phyloP scores from a whole-genome alignment of 345 rosid genomes.

The Angophora floribunda region DNA sequence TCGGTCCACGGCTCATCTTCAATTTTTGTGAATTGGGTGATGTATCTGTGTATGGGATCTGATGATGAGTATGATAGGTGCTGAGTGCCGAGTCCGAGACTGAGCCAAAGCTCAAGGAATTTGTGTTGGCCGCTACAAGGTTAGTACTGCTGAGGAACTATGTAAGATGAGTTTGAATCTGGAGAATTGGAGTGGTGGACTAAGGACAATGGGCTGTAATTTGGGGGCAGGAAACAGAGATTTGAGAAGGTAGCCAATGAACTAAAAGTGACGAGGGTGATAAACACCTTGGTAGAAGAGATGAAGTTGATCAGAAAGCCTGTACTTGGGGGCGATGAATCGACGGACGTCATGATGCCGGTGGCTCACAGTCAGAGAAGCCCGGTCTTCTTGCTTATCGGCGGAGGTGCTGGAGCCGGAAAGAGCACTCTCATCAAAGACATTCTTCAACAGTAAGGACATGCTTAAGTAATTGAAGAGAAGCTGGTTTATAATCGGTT shows the following conservation, averaged over 20 bases:
- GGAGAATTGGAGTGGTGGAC: background rate
- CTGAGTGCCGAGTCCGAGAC: conserved; percentile 45
- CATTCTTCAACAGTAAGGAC: conserved; percentile 52
- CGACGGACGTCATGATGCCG: conserved; percentile 79
- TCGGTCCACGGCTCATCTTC: background rate
- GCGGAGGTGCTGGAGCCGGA: conserved; percentile 98
- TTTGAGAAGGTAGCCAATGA: conserved; percentile 63
- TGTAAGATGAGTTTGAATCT: background rate
- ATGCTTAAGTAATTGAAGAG: background rate
- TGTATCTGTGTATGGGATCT: background rate
- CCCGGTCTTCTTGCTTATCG: conserved; percentile 87
- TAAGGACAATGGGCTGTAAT: background rate
- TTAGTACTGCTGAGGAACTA: background rate
- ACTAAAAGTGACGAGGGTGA: conserved; percentile 58
- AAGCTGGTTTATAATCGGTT: background rate
- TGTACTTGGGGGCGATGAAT: conserved; percentile 14
- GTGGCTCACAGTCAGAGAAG: conserved; percentile 60
- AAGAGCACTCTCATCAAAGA: conserved; percentile 90
- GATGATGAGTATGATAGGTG: conserved; percentile 18
- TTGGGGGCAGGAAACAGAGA: conserved; percentile 48
- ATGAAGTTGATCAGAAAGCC: conserved; percentile 52
- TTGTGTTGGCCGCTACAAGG: conserved; percentile 92
- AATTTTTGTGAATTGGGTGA: background rate
- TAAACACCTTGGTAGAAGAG: conserved; percentile 75
- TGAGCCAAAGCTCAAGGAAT: conserved; percentile 46